phyloP scores from a whole-genome alignment of 352 stramenopile species.

The Phytophthora pisi region DNA sequence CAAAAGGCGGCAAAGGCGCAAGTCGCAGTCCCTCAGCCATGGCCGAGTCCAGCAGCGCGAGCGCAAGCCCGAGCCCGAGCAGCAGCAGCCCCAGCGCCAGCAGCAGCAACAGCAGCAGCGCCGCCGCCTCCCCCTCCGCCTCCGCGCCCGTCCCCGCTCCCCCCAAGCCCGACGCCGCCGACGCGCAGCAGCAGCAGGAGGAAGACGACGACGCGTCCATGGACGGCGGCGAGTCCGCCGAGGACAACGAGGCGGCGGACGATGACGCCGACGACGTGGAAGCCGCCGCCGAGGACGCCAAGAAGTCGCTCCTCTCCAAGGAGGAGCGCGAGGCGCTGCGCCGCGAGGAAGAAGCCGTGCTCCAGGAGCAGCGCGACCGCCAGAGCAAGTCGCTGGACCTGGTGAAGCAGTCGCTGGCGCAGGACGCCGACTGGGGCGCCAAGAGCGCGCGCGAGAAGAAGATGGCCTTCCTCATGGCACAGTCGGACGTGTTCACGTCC shows the following conservation, averaged over 20 bases:
- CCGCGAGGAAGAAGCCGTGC: conserved; percentile 68
- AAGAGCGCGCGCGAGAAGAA: conserved; percentile 72
- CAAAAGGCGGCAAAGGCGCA: background rate
- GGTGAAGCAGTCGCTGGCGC: conserved; percentile 63
- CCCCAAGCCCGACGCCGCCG: no score
- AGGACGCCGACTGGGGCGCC: conserved; percentile 53
- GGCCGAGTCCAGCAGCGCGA: conserved; percentile 39
- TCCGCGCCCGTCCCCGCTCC: no score
- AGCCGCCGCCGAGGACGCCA: conserved; percentile 30
- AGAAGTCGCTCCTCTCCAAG: conserved; percentile 50
- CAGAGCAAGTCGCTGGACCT: conserved; percentile 78
- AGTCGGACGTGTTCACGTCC: conserved; percentile 89
- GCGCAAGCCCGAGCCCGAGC: conserved; percentile 41
- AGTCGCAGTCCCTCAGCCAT: background rate
- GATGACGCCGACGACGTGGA: conserved; percentile 25
- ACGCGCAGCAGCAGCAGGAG: background rate
- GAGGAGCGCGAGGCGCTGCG: conserved; percentile 68
- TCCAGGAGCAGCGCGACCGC: conserved; percentile 78
- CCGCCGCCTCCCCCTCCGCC: conserved; percentile 10
- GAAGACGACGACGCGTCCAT: conserved; percentile 39
- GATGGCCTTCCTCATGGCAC: conserved; percentile 89
- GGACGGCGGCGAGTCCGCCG: conserved; percentile 19
- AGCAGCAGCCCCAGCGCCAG: conserved; percentile 35
- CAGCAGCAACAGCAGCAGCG: conserved; percentile 9
- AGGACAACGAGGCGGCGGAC: conserved; percentile 32